Evolutionary conservation across 495 filamentous ascomycete genomes (phyloP), one percentile per base, ranked within the genome.

Genomic region (Penicillium nucicola): DNA sequence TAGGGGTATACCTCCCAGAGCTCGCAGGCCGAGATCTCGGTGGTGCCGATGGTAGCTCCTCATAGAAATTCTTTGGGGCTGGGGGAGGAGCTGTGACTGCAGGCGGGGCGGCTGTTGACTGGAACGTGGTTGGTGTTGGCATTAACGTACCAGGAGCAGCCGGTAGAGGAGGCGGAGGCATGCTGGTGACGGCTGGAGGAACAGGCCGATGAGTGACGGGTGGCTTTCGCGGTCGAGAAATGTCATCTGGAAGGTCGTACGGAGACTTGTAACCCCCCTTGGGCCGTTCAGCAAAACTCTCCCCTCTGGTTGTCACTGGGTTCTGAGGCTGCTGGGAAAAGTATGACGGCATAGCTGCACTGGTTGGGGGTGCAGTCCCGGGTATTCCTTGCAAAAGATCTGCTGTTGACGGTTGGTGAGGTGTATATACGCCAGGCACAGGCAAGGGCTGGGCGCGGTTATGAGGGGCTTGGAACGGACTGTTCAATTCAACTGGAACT

Each of bases 241-340:
- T 77, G 40, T 96, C 92, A 69, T 95, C 89, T 2, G 93, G 93
- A 4, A 98, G 79, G 67, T 98, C 93, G 57, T 96, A 98, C 4
- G 93, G 93, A 19, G 91, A 96, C 25, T 83, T 79, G 63, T 97
- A 98, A 9, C 92, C 92, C 35, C 90, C 85, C 65, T 95, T 97
- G 7, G 88, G 72, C 55, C 91, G 92, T 61, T 90, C 86, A 5
- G 81, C 88, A 66, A 95, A 98, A 62, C 92, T 97, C 80, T 87
- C 55, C 58, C 77, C 61, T 66, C 68, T 62, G 59, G 59, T 52
- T 55, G 74, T 38, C 45, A 75, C 70, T 59, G 57, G 68, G 49
- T 61, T 63, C 11, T 58, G 45, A 1, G 64, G 55, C 40, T 66
- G 58, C 11, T 72, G 70, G 12, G 72, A 62, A 19, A 76, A 71